Conservation (phyloP, 1,284 basidiomycete species). For the Neolentinus lepideus region DNA sequence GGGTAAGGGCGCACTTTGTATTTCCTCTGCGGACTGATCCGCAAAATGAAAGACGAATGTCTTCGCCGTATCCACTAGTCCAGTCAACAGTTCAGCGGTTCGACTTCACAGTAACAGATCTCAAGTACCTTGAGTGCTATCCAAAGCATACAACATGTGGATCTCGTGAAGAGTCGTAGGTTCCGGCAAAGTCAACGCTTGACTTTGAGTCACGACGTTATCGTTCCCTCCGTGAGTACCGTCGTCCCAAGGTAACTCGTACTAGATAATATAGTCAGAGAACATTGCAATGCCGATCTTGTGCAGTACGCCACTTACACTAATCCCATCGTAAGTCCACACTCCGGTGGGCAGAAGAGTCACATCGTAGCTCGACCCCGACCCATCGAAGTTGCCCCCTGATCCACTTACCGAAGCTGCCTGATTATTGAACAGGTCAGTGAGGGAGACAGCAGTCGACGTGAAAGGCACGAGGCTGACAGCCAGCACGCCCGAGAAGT, state of each 20-base stretch:
- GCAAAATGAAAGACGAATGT: background rate
- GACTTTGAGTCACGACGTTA: constrained; percentile 1
- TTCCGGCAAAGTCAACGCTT: background rate
- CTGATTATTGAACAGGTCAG: constrained; percentile 2
- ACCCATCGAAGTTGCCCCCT: background rate
- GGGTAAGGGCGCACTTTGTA: background rate
- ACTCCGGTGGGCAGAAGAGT: background rate
- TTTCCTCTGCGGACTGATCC: background rate
- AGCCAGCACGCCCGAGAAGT: background rate
- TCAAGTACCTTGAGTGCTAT: background rate
- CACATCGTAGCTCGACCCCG: background rate
- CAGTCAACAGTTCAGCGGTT: background rate
- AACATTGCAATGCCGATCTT: background rate
- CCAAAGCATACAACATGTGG: constrained; percentile 1
- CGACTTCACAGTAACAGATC: background rate
- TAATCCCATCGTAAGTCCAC: constrained; percentile 3
- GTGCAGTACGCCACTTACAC: background rate
- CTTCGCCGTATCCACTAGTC: background rate
- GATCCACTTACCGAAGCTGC: background rate
- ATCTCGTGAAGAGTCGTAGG: background rate
- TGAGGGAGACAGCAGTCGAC: background rate
- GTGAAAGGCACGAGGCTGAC: background rate
- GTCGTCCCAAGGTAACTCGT: constrained; percentile 1
- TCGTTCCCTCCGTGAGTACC: background rate
- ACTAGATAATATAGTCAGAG: background rate